Evolutionary conservation across 2,329 filamentous ascomycete species (phyloP).

Genomic region (Trichophyton schoenleinii): DNA sequence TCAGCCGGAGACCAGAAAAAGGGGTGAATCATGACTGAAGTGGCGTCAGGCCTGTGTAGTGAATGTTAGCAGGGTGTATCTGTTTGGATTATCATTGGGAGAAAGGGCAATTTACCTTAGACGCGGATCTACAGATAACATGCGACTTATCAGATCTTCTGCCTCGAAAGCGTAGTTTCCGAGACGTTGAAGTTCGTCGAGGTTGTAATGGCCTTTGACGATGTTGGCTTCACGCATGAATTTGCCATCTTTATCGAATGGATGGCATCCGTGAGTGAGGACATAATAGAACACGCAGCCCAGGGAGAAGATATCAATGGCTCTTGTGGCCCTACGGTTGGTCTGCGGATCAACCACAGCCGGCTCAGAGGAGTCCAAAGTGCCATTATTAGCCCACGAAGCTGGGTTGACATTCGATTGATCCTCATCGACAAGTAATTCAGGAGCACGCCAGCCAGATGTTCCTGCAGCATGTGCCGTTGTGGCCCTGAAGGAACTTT

Average conservation of each 20-base stretch:
- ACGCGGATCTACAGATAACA: slow-evolving; percentile 57
- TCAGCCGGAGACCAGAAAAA: slow-evolving; percentile 95
- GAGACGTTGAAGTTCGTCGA: slow-evolving; percentile 58
- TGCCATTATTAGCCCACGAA: slow-evolving; percentile 23
- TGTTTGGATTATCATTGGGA: neutral
- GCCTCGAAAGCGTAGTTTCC: slow-evolving; percentile 80
- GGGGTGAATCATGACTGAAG: slow-evolving; percentile 75
- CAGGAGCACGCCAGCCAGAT: slow-evolving; percentile 90
- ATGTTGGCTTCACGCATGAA: slow-evolving; percentile 98
- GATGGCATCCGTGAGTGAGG: slow-evolving; percentile 81
- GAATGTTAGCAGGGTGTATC: neutral
- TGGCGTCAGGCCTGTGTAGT: slow-evolving; percentile 50
- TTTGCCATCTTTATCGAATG: slow-evolving; percentile 84
- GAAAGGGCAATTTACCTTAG: slow-evolving; percentile 32
- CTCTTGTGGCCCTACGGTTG: slow-evolving; percentile 74
- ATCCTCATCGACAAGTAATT: slow-evolving; percentile 74
- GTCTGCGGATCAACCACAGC: slow-evolving; percentile 43
- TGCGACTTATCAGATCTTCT: slow-evolving; percentile 69
- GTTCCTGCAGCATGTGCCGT: slow-evolving; percentile 89
- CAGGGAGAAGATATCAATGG: slow-evolving; percentile 94
- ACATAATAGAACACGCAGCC: slow-evolving; percentile 99
- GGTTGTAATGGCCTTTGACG: slow-evolving; percentile 69
- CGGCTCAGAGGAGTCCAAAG: slow-evolving; percentile 36
- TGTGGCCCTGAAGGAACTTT: slow-evolving; percentile 88
- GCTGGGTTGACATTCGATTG: slow-evolving; percentile 31